Evolutionary conservation across 371 early-diverging fungal genomes (phyloP), one percentile per base, ranked within the genome.

Genomic region (Mucor indicus): DNA sequence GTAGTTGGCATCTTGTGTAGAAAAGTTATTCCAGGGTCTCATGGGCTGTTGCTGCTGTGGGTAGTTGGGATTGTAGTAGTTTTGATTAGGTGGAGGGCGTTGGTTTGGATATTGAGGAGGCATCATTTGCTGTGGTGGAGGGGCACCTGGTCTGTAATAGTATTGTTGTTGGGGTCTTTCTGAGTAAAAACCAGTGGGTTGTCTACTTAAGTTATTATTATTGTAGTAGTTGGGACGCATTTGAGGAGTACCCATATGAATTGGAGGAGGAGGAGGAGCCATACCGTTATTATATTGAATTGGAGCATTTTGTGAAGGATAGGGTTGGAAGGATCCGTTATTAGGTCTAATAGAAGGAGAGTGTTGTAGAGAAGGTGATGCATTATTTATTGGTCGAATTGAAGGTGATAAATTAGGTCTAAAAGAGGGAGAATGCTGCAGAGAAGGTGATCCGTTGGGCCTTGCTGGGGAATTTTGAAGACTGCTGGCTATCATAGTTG

Each of bases 1-100:
- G 36, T 72, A 69, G 13, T 23, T 50, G 12, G 32, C 39, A 21
- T 60, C 60, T 12, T 33, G 17, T 11, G 37, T 27, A 12, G 35
- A 16, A 15, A 12, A 8, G 20, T 20, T 8, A 51, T 29, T 43
- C 33, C 33, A 31, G 7, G 35, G 27, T 35, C 43, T 48, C 17
- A 31, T 16, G 31, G 38, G 23, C 31, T 29, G 8, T 48, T 19
- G 21, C 24, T 13, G 3, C 19, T 13, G 15, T n/a, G 31, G 40
- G 24, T 33, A 27, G 10, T 38, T 55, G 55, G 13, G 15, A 37
- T 12, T 46, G 53, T 33, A 47, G 54, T 1, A 38, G 44, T 29
- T n/a, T n/a, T n/a, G n/a, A n/a, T n/a, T n/a, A n/a, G 54, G 48
- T 7, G 54, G 48, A 7, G 45, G 49, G 2, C 50, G 20, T 29